phyloP scores from a whole-genome alignment of 164 flowering plant genomes.

The Amborella trichopoda region DNA sequence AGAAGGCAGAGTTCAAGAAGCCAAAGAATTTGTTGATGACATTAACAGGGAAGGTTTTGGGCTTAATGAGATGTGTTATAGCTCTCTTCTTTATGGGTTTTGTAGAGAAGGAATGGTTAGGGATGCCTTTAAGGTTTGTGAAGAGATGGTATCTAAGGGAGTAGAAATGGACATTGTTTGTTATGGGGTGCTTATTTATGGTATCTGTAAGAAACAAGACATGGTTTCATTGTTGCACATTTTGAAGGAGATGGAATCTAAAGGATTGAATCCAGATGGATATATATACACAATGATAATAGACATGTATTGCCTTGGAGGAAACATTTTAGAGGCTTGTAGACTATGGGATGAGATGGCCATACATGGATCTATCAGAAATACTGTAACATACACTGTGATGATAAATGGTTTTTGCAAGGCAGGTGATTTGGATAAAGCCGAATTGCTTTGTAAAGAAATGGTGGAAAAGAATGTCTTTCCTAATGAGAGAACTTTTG shows the following conservation, averaged over 20 bases:
- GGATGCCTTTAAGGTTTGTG: constrained; percentile 45
- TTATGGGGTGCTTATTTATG: constrained; percentile 63
- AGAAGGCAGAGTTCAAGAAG: constrained; percentile 55
- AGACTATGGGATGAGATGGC: constrained; percentile 62
- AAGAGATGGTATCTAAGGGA: constrained; percentile 56
- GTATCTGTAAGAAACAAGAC: constrained; percentile 32
- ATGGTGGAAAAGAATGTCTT: constrained; percentile 35
- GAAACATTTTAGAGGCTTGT: constrained; percentile 48
- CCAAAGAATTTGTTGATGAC: constrained; percentile 58
- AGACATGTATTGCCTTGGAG: constrained; percentile 48
- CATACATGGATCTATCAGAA: constrained; percentile 52
- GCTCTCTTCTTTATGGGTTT: constrained; percentile 61
- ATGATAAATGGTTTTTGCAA: constrained; percentile 69
- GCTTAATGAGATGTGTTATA: constrained; percentile 68
- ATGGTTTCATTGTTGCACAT: constrained; percentile 16
- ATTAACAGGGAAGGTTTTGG: constrained; percentile 34
- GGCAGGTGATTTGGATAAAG: constrained; percentile 52
- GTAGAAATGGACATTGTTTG: constrained; percentile 63
- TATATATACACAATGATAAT: constrained; percentile 69
- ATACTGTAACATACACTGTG: constrained; percentile 68
- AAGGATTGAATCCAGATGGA: constrained; percentile 56
- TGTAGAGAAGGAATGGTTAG: constrained; percentile 66
- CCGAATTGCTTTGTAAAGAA: constrained; percentile 51
- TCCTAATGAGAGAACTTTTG: constrained; percentile 68
- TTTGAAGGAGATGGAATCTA: constrained; percentile 48